Evolutionary conservation across 306 rosid species (phyloP), one percentile per base, ranked within the genome.

Genomic region (Vigna radiata): DNA sequence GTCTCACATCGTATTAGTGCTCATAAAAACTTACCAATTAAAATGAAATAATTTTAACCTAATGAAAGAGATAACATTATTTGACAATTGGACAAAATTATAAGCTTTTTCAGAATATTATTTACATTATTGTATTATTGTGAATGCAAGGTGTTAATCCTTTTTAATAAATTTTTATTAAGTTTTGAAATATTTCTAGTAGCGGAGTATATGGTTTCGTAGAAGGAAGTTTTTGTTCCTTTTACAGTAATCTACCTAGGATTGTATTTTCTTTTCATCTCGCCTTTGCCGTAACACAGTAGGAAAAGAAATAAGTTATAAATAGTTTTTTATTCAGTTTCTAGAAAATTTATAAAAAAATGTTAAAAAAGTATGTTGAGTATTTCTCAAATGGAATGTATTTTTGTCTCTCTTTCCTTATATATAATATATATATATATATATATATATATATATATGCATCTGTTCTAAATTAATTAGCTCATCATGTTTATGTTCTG

Each of bases 401-500:
- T 59, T 12, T 58, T 27, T 29, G 33, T 29, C 33, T 29, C 33
- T 29, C 29, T 27, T 3, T 27, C 27, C 1, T 2, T 2, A 25
- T 25, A 25, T 25, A 25, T n/a, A n/a, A 2, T 25, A 1, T 25
- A 25, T 25, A 2, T 25, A 2, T 25, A 23, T 23, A 14, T 13
- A 13, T 47, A 47, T 47, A 47, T 47, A 19, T 8, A 54, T 29
- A 29, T 49, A 21, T 21, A 21, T 21, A 21, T 21, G 21, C 31
- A 4, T 29, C 15, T 60, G 44, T 61, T 7, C 13, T 14, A 29
- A 2, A 3, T 53, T 50, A 71, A 11, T 53, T 76, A 31, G 18
- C 31, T 29, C 18, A 53, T 76, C 41, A 53, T 76, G 62, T 72
- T 67, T 36, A 21, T 52, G 54, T 23, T 19, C 37, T 29, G 2